Percentiles rank a stretch among this genome's conserved stretches.
Conservation (phyloP, 768 basidiomycete genomes). For the Russula sp. region DNA sequence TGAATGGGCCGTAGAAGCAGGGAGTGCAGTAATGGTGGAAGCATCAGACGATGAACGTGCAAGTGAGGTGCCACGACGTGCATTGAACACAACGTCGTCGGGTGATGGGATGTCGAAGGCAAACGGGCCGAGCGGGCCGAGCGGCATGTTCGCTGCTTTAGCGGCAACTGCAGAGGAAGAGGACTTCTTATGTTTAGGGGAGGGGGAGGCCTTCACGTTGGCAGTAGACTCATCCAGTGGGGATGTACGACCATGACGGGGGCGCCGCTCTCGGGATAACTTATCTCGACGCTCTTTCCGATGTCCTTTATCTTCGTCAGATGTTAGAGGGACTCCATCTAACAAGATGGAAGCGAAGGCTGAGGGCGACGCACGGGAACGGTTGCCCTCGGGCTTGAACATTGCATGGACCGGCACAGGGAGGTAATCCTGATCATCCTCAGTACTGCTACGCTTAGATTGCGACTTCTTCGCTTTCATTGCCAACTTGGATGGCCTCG, state of each 20-base stretch:
- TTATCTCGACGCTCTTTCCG: constrained; percentile 17
- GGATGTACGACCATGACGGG: constrained; percentile 5
- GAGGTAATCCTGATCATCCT: constrained; percentile 33
- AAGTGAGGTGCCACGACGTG: constrained; percentile 67
- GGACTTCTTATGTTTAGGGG: constrained; percentile 12
- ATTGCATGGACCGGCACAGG: constrained; percentile 42
- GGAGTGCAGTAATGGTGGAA: constrained; percentile 14
- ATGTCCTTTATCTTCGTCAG: constrained; percentile 21
- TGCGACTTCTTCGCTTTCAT: constrained; percentile 61
- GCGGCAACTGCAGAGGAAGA: background rate
- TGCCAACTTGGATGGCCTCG: constrained; percentile 65
- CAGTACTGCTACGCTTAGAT: constrained; percentile 35
- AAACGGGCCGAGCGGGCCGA: constrained; percentile 32
- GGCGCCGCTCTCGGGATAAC: constrained; percentile 9
- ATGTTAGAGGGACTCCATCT: constrained; percentile 17
- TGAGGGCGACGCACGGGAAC: constrained; percentile 69
- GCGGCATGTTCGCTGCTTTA: constrained; percentile 2
- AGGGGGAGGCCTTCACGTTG: constrained; percentile 9
- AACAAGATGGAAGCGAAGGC: constrained; percentile 43
- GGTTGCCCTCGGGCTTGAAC: constrained; percentile 46
- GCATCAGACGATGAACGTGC: constrained; percentile 26
- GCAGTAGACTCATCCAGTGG: constrained; percentile 5
- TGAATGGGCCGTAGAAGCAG: constrained; percentile 24
- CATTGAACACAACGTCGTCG: constrained; percentile 79
- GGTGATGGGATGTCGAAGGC: constrained; percentile 83